Conservation (phyloP, 2,329 filamentous ascomycete genomes). For the Microdochium nivale region DNA sequence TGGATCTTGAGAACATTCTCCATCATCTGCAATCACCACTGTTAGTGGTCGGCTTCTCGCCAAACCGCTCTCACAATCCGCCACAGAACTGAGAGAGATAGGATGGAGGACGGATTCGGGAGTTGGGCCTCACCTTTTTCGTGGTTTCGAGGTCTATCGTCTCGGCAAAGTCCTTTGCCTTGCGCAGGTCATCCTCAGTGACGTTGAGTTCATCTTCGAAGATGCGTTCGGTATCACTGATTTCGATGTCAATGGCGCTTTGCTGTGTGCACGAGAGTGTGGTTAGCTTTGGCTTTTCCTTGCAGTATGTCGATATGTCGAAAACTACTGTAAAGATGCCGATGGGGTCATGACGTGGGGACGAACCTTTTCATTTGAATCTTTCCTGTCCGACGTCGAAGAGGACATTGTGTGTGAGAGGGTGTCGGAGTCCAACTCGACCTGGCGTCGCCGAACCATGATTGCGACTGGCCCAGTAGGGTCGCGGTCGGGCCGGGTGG, state of each 20-base stretch:
- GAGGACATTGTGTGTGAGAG: not conserved
- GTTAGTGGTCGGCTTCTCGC: not conserved
- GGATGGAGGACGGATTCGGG: no score
- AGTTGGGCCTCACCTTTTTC: not conserved
- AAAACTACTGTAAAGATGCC: not conserved
- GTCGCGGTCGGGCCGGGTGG: not conserved
- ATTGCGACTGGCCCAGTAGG: not conserved
- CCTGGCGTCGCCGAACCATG: not conserved
- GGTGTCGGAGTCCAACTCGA: not conserved
- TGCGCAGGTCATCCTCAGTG: constrained; percentile 12
- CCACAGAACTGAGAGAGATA: no score
- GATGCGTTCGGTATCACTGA: not conserved
- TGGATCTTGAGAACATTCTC: constrained; percentile 29
- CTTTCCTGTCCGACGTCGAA: not conserved
- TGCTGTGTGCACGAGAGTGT: not conserved
- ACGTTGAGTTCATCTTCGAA: constrained; percentile 11
- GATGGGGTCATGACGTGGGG: not conserved
- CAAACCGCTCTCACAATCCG: no score
- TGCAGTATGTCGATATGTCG: not conserved
- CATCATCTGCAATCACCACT: constrained; percentile 18
- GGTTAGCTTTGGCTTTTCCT: not conserved
- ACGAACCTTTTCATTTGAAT: not conserved
- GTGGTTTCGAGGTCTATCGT: constrained; percentile 9
- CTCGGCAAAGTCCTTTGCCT: constrained; percentile 12
- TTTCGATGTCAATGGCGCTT: not conserved